Conservation (phyloP, 768 basidiomycete species). For the Panellus pusillus region DNA sequence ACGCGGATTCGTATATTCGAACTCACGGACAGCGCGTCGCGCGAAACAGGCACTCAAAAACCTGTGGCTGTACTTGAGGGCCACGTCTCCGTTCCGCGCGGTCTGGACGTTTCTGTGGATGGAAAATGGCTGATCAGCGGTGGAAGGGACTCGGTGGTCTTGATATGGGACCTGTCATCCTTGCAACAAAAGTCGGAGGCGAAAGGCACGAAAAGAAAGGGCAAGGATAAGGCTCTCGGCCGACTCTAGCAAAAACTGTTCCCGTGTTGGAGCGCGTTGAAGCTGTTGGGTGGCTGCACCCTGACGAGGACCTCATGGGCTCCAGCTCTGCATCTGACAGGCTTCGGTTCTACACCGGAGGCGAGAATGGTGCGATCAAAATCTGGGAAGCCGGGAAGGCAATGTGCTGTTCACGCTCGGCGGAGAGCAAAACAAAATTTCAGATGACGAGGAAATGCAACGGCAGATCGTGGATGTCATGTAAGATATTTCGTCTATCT, state of each 20-base stretch:
- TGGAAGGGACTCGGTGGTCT: slow-evolving; percentile 88
- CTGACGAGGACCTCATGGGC: slow-evolving; percentile 49
- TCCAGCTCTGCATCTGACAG: slow-evolving; percentile 37
- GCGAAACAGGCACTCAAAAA: slow-evolving; percentile 55
- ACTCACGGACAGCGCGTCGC: slow-evolving; percentile 63
- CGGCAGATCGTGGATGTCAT: slow-evolving; percentile 79
- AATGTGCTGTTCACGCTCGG: slow-evolving; percentile 62
- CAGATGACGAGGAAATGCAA: slow-evolving; percentile 70
- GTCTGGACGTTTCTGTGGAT: slow-evolving; percentile 80
- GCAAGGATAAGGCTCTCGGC: slow-evolving; percentile 52
- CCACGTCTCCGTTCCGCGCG: slow-evolving; percentile 92
- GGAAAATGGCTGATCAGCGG: slow-evolving; percentile 90
- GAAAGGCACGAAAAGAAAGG: slow-evolving; percentile 47
- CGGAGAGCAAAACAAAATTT: slow-evolving; percentile 43
- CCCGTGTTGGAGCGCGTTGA: slow-evolving; percentile 86
- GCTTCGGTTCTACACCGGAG: slow-evolving; percentile 83
- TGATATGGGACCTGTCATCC: slow-evolving; percentile 83
- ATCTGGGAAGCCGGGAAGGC: slow-evolving; percentile 82
- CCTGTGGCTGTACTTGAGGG: slow-evolving; percentile 87
- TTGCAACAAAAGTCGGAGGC: slow-evolving; percentile 24
- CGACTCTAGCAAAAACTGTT: slow-evolving; percentile 74
- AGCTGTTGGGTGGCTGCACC: slow-evolving; percentile 70
- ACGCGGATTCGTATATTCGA: slow-evolving; percentile 92
- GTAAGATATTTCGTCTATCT: slow-evolving; percentile 50
- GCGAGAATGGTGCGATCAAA: slow-evolving; percentile 83